Evolutionary conservation across 805 yeast genomes (phyloP).

Genomic region (Candida ulmi): DNA sequence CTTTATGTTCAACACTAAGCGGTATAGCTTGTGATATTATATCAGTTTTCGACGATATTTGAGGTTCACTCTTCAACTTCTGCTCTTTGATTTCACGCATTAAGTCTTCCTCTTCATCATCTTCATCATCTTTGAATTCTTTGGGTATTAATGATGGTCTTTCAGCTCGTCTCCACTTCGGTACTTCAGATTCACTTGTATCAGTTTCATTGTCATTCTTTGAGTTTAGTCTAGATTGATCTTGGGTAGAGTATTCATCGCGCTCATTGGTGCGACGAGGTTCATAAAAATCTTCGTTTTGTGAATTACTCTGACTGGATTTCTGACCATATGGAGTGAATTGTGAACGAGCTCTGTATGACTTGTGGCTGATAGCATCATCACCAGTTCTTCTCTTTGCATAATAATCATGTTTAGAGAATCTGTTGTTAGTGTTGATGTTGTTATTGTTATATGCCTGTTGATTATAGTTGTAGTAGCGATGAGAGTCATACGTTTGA

Average conservation of each 20-base stretch:
- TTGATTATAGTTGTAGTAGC: not conserved
- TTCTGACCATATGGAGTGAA: not conserved
- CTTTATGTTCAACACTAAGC: slow-evolving; percentile 15
- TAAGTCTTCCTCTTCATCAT: slow-evolving; percentile 8
- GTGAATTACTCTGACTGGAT: not conserved
- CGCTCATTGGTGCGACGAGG: not conserved
- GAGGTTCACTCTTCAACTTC: not conserved
- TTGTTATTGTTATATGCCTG: not conserved
- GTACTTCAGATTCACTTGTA: not conserved
- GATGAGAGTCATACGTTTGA: not conserved
- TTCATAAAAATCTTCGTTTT: slow-evolving; percentile 1
- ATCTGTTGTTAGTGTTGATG: too few species aligned
- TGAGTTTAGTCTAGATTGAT: too few species aligned
- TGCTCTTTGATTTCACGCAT: not conserved
- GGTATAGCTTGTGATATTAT: slow-evolving; percentile 14
- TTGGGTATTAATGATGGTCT: slow-evolving; percentile 23
- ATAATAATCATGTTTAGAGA: not conserved
- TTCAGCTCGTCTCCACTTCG: slow-evolving; percentile 3
- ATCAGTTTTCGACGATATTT: not conserved
- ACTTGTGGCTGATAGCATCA: not conserved
- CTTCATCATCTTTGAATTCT: slow-evolving; percentile 19
- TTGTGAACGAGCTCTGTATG: not conserved
- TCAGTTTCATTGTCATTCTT: not conserved
- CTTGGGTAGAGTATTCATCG: too few species aligned
- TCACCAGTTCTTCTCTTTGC: not conserved